Evolutionary conservation across 2,329 filamentous ascomycete species (phyloP), one percentile per base, ranked within the genome.

Genomic region (Aspergillus amoenus): DNA sequence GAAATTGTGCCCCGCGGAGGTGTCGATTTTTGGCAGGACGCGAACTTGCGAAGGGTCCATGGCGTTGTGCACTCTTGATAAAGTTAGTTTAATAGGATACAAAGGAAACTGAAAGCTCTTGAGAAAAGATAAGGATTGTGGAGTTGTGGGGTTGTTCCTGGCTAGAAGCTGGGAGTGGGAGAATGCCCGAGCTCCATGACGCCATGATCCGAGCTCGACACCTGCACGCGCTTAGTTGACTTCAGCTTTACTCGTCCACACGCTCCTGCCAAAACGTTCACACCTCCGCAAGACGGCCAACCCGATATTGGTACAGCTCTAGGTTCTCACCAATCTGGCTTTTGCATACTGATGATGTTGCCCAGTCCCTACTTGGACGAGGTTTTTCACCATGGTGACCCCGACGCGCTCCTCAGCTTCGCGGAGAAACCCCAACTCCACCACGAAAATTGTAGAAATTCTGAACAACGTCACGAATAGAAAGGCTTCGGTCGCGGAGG

Each of bases 1-100:
- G 74, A 96, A 97, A 32, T 63, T 69, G 68, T 85, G 84, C 9
- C 79, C 72, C 18, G 69, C 61, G 17, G 74, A 70, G 17, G 74
- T 68, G 68, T 85, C 79, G 47, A 89, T 75, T 15, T 59, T 66
- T 22, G 71, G 63, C 11, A 80, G 68, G 42, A 84, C 77, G 56
- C 70, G 70, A 15, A 66, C 49, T 22, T 62, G 41, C 9, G 60
- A 55, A 18, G 59, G 56, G 34, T 68, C 64, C 17, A 63, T 48
- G 37, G 62, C 60, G 64, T 70, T 70, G 46, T 22, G 6, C n/a
- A 8, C 5, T 5, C n/a, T 3, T 41, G 37, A 5, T 21, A 22
- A 1, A 17, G 39, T n/a, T 13, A 21, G 5, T 17, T 12, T 7
- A 11, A 47, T 13, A n/a, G 11, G 17, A 21, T 15, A 21, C 2